A percentile compares a stretch with the other conserved stretches of the same genome.
phyloP scores from a whole-genome alignment of 768 basidiomycete genomes.

The Rhodotorula kratochvilovae region DNA sequence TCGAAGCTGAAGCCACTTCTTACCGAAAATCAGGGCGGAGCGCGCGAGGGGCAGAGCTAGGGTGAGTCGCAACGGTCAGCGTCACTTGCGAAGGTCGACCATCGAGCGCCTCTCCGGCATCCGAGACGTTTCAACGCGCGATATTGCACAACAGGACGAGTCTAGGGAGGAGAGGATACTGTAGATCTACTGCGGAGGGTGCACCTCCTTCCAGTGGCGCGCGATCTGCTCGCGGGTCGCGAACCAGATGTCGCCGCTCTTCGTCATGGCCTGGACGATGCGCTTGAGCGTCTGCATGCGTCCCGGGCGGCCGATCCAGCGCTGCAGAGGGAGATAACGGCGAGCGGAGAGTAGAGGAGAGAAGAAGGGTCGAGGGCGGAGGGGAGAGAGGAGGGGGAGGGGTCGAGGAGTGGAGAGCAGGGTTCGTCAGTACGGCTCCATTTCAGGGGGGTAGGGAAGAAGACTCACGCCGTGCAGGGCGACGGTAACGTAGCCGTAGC shows the following conservation, averaged over 20 bases:
- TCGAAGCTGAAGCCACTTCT: too few relatives aligned
- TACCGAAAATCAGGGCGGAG: too few relatives aligned
- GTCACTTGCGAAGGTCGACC: too few relatives aligned
- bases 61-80: too few relatives aligned
- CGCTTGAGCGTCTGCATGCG: constrained; percentile 41
- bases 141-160: too few relatives aligned
- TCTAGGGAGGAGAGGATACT: too few relatives aligned
- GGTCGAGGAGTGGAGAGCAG: background rate
- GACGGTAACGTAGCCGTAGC: constrained; percentile 43
- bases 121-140: too few relatives aligned
- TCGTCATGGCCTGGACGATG: constrained; percentile 42
- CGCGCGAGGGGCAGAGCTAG: too few relatives aligned
- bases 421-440: too few relatives aligned
- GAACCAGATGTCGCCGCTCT: constrained; percentile 41
- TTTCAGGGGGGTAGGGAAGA: too few relatives aligned
- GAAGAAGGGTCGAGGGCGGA: too few relatives aligned
- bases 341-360: background rate
- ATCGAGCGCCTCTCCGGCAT: too few relatives aligned
- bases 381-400: background rate
- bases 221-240: constrained; percentile 44
- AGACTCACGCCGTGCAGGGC: constrained; percentile 39
- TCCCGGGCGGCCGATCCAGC: constrained; percentile 32
- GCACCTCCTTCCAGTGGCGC: constrained; percentile 38
- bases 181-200: constrained; percentile 29
- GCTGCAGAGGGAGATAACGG: background rate